Evolutionary conservation across 345 rosid genomes (phyloP), one percentile per base, ranked within the genome.

Genomic region (Citropsis articulata): DNA sequence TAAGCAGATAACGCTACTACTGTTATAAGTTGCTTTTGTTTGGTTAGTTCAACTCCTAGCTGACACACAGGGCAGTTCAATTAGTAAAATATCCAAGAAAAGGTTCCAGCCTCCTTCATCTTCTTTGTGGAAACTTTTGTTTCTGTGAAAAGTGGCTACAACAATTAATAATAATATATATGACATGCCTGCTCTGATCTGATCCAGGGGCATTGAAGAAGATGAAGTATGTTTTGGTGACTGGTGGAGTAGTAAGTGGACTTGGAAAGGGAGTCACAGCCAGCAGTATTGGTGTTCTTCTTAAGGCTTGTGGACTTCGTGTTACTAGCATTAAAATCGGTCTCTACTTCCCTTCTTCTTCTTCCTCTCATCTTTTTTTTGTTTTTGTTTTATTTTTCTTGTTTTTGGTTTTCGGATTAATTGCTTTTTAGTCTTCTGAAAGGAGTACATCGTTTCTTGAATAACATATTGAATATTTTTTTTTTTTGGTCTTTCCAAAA

Each of bases 261-360:
- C 85, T 90, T 69, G 94, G 94, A 6, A 90, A 90, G 84, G 92
- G 94, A 77, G 92, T 90, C 13, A 90, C 92, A 6, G 92, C 94
- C 18, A 90, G 92, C 63, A 90, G 92, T 80, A 84, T 87, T 72
- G 92, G 94, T 27, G 81, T 89, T 71, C 86, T 90, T 60, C 98
- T 93, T 61, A 86, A 90, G 77, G 89, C 92, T 67, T 91, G 92
- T 77, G 96, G 94, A 77, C 95, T 93, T 66, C 88, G 96, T 18
- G 91, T 93, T 79, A 93, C 98, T 82, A 88, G 89, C 59, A 91
- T 93, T 70, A 93, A 93, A 82, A 93, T 93, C 75, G 98, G 97
- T 91, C 61, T 72, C 66, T 75, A 62, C 40, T 68, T 19, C 50
- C 13, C 30, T 66, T 27, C 48, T 45, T 4, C 69, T 24, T 38